Evolutionary conservation across 179 eudicot species (phyloP), one percentile per base, ranked within the genome.

Genomic region (Camellia oleifera): DNA sequence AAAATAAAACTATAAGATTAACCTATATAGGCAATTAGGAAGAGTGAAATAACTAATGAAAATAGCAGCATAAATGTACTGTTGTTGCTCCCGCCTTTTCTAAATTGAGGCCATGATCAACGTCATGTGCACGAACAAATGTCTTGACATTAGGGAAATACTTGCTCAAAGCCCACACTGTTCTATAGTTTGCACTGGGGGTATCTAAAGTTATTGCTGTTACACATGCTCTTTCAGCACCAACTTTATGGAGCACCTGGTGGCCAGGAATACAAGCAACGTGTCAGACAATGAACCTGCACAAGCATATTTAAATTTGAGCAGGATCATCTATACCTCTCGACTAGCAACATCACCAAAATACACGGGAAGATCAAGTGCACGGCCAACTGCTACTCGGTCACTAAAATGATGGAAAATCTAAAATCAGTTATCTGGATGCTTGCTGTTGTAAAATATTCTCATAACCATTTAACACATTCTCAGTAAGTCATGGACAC

Each of bases 31-130:
- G 32, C 26, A 79, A 42, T 63, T 14, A 26, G 77, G 46, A 15
- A 54, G 32, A 7, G 40, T 62, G 64, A 77, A 77, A 53, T 23
- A 66, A 53, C 64, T 26, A 7, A 77, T 53, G 13, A n/a, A 78
- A 54, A 42, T 65, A 77, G 73, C 4, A 26, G 44, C 7, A 69
- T 71, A 67, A 74, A 82, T 15, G 73, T 94, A 96, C 99, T 88
- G 99, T 98, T 46, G 98, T 92, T 77, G 99, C 99, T 74, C 99
- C 99, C n/a, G 99, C 99, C 91, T 96, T 96, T 52, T 96, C 99
- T 87, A 96, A 86, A 84, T 96, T 96, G 78, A 96, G 93, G 80
- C 99, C 99, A 83, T 96, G 99, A 89, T 92, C 97, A 66, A 96
- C 97, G 84, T 96, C 99, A 85, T 94, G 99, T 66, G 99, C 99